Evolutionary conservation across 177 flowering plant genomes (phyloP).

Genomic region (Vitis hybrid): DNA sequence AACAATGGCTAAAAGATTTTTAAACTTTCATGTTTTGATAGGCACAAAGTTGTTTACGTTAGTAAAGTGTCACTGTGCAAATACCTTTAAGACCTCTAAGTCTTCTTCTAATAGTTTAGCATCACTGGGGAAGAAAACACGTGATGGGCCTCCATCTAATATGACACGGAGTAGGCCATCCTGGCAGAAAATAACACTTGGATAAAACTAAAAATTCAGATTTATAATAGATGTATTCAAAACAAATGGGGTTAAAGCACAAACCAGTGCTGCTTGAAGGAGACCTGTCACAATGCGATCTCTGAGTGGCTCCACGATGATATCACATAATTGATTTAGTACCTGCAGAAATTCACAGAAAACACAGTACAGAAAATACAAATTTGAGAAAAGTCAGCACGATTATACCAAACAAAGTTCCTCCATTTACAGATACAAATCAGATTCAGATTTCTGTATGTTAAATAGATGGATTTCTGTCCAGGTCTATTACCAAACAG

Average conservation of each 20-base stretch:
- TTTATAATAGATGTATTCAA: neutral
- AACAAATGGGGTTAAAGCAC: conserved; percentile 15
- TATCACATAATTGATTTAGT: conserved; percentile 74
- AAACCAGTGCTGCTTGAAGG: conserved; percentile 93
- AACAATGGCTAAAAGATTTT: too few species aligned
- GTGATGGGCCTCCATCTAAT: conserved; percentile 92
- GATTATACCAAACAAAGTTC: neutral
- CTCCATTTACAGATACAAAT: too few species aligned
- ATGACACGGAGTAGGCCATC: conserved; percentile 91
- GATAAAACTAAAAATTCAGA: neutral
- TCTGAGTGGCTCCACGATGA: conserved; percentile 84
- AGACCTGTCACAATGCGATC: conserved; percentile 93
- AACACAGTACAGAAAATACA: neutral
- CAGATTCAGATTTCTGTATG: too few species aligned
- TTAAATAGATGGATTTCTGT: too few species aligned
- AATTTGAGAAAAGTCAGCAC: neutral
- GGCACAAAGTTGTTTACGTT: neutral
- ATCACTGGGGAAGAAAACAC: conserved; percentile 70
- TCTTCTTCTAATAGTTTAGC: conserved; percentile 86
- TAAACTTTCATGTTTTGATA: neutral
- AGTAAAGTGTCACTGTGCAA: neutral
- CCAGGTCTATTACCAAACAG: too few species aligned
- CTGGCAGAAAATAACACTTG: conserved; percentile 36
- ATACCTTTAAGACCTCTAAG: conserved; percentile 85
- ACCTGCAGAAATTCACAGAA: conserved; percentile 47